phyloP scores from a whole-genome alignment of 495 filamentous ascomycete genomes.

The Aspergillus homomorphus region DNA sequence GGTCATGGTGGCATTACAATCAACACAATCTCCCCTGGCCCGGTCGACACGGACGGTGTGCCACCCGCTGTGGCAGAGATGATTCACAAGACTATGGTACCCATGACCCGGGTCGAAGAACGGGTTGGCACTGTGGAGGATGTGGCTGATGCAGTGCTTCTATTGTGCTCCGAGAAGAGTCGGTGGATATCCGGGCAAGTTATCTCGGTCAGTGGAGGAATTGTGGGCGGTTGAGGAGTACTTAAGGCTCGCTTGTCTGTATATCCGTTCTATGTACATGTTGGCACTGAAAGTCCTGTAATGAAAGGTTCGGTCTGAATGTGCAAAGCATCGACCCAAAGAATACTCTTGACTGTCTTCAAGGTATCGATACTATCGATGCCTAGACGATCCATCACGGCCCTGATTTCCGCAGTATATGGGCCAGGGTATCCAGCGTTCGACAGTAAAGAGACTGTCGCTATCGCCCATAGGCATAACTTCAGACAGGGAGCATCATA shows the following conservation, averaged over 20 bases:
- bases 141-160: constrained; percentile 2
- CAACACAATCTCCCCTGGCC: neutral
- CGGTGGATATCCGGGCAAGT: constrained; percentile 3
- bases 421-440: neutral
- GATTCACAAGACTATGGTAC: neutral
- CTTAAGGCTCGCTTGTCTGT: neutral
- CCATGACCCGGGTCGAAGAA: neutral
- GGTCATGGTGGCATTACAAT: neutral
- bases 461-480: neutral
- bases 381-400: neutral
- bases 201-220: constrained; percentile 1
- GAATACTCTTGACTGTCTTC: neutral
- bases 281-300: neutral
- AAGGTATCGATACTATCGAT: neutral
- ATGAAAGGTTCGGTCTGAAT: neutral
- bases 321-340: neutral
- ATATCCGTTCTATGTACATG: neutral
- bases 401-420: neutral
- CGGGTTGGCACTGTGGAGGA: neutral
- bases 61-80: neutral
- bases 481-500: neutral
- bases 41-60: neutral
- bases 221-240: constrained; percentile 1
- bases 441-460: neutral
- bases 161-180: constrained; percentile 1